Percentiles rank a stretch among this genome's conserved stretches.
Conservation (phyloP, 441 rosid genomes). For the Macaranga tanarius region DNA sequence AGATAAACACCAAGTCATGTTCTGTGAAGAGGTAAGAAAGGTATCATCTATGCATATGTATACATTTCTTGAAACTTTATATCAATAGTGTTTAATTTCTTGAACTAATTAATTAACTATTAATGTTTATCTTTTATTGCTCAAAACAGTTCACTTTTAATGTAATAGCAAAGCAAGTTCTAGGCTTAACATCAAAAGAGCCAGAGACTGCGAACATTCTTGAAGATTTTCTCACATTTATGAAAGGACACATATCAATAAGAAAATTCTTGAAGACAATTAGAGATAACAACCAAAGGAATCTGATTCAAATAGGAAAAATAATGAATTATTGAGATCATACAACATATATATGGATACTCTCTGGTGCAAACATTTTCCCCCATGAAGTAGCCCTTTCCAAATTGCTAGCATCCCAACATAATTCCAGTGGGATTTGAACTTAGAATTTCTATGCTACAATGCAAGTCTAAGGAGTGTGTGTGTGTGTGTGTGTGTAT, state of each 20-base stretch:
- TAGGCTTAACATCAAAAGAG: slow-evolving; percentile 48
- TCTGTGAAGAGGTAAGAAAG: slow-evolving; percentile 57
- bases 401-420: background rate
- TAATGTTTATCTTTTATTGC: background rate
- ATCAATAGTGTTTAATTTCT: background rate
- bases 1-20: slow-evolving; percentile 38
- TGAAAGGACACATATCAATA: slow-evolving; percentile 54
- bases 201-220: slow-evolving; percentile 44
- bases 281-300: slow-evolving; percentile 59
- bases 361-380: no score
- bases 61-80: background rate
- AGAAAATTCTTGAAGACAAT: slow-evolving; percentile 52
- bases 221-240: slow-evolving; percentile 48
- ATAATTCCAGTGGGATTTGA: background rate
- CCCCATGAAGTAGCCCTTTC: no score
- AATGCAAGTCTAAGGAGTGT: no score
- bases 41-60: slow-evolving; percentile 12
- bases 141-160: slow-evolving; percentile 53
- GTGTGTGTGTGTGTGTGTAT: no score
- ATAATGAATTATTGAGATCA: background rate
- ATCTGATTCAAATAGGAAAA: slow-evolving; percentile 38
- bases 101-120: no score
- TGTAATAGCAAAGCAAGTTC: slow-evolving; percentile 58
- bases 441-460: background rate
- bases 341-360: background rate